Conservation (phyloP, 306 rosid genomes). For the Cucumis sativus region Cucumber_9930_V3 NC_026657.2:1088001-1088500, state of each 20-base stretch:
- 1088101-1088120: neutral
- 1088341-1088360: neutral
- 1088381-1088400: neutral
- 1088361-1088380: neutral
- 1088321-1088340: neutral
- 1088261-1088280: neutral
- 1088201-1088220: neutral
- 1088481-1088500: neutral
- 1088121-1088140: neutral
- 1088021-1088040: too few species aligned
- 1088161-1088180: neutral
- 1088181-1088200: neutral
- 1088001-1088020: too few species aligned
- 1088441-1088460: neutral
- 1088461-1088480: neutral
- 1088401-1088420: neutral
- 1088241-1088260: neutral
- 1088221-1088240: neutral
- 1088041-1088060: too few species aligned
- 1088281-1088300: too few species aligned
- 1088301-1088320: neutral
- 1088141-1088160: neutral
- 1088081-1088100: neutral
- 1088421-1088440: neutral
- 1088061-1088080: neutral